Conservation (phyloP, 208 protist genomes). For the Trypanosomatidae sp. region DNA sequence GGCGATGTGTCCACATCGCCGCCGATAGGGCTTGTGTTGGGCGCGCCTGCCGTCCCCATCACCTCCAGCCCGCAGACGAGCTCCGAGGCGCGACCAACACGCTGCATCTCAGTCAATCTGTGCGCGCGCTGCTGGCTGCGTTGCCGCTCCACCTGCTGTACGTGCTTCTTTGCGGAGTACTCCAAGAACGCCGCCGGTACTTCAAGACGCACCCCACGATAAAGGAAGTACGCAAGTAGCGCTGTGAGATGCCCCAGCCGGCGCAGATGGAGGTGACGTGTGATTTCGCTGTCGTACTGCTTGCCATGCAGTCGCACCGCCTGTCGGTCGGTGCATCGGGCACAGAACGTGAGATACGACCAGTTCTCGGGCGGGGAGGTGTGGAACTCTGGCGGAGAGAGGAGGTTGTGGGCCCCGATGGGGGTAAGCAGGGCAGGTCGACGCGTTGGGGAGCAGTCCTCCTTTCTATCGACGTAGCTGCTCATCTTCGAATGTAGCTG, state of each 20-base stretch:
- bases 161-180: constrained; percentile 29
- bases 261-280: constrained; percentile 33
- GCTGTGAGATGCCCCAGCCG: constrained; percentile 49
- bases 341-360: constrained; percentile 59
- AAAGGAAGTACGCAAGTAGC: constrained; percentile 43
- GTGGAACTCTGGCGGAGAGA: constrained; percentile 32
- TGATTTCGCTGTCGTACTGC: constrained; percentile 38
- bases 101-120: constrained; percentile 19
- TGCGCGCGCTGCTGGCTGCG: constrained; percentile 21
- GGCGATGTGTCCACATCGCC: constrained; percentile 2
- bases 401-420: background rate
- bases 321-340: constrained; percentile 32
- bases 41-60: constrained; percentile 12
- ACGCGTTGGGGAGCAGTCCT: background rate
- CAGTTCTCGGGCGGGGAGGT: constrained; percentile 33
- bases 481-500: constrained; percentile 20
- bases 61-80: constrained; percentile 19
- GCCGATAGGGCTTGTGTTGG: background rate
- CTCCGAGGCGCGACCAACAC: constrained; percentile 19
- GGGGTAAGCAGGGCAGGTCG: background rate
- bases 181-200: constrained; percentile 25
- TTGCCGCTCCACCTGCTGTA: constrained; percentile 30
- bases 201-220: constrained; percentile 36
- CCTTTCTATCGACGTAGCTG: constrained; percentile 16
- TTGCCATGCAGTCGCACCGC: constrained; percentile 29